Evolutionary conservation across 2,329 filamentous ascomycete species (phyloP).

Genomic region (Colletotrichum falcatum): DNA sequence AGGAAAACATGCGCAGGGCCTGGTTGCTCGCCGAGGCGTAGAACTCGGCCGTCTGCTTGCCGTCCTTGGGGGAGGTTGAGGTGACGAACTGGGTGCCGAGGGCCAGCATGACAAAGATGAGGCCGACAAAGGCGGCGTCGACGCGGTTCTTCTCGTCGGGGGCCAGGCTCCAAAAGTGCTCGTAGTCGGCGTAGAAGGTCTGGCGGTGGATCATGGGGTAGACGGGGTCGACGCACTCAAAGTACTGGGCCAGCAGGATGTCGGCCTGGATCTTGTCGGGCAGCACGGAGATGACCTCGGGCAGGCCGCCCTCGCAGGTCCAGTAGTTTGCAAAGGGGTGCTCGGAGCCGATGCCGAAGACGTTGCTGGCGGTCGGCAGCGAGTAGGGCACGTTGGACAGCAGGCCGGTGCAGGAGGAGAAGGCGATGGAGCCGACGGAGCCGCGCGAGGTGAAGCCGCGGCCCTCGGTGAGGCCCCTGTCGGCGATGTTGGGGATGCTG

Average conservation of each 20-base stretch:
- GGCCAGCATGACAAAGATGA: conserved; percentile 82
- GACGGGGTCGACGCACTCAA: conserved; percentile 80
- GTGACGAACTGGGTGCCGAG: conserved; percentile 83
- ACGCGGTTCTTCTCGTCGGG: conserved; percentile 67
- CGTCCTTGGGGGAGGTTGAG: conserved; percentile 67
- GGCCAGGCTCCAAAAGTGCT: conserved; percentile 78
- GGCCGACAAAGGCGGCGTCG: conserved; percentile 77
- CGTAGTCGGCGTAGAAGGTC: conserved; percentile 82
- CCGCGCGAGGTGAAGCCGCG: conserved; percentile 60
- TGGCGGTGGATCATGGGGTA: conserved; percentile 84
- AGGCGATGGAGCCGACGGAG: conserved; percentile 52
- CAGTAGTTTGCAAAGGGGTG: conserved; percentile 88
- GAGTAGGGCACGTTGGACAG: conserved; percentile 81
- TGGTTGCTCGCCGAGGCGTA: conserved; percentile 85
- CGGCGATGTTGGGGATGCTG: conserved; percentile 66
- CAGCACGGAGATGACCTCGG: conserved; percentile 80
- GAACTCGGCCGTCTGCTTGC: conserved; percentile 83
- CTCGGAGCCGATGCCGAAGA: conserved; percentile 84
- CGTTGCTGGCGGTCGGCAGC: conserved; percentile 76
- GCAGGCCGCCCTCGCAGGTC: conserved; percentile 81
- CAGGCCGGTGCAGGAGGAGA: conserved; percentile 68
- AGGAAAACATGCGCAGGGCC: conserved; percentile 79
- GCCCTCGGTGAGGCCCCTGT: conserved; percentile 61
- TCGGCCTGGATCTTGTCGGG: conserved; percentile 83
- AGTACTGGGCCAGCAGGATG: conserved; percentile 73